phyloP scores from a whole-genome alignment of 1,284 basidiomycete genomes.

The Trichosporon sp. region DNA sequence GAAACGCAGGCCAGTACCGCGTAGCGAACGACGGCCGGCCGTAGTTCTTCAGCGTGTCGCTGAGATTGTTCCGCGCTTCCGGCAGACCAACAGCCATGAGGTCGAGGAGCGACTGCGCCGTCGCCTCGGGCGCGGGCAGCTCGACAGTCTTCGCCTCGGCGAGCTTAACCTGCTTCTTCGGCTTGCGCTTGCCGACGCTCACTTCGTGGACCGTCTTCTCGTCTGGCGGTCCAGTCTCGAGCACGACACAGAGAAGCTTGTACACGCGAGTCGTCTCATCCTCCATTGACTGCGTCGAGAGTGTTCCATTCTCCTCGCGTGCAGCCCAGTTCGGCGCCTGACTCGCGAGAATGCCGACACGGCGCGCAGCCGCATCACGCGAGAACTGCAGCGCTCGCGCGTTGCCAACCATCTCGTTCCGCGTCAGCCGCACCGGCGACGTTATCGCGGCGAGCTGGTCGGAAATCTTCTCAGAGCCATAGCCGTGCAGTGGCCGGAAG shows the following conservation, averaged over 20 bases:
- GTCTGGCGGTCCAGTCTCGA: constrained; percentile 37
- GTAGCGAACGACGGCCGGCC: constrained; percentile 49
- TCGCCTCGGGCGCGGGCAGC: constrained; percentile 19
- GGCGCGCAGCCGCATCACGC: constrained; percentile 42
- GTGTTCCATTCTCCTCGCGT: constrained; percentile 10
- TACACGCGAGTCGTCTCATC: constrained; percentile 50
- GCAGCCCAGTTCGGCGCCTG: constrained; percentile 47
- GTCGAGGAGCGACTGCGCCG: constrained; percentile 40
- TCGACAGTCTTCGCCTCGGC: constrained; percentile 2
- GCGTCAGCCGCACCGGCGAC: constrained; percentile 50
- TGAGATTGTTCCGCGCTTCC: constrained; percentile 29
- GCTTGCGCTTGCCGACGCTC: neutral
- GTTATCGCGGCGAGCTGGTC: constrained; percentile 39
- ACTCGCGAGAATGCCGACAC: constrained; percentile 49
- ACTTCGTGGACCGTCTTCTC: constrained; percentile 6
- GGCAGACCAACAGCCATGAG: constrained; percentile 47
- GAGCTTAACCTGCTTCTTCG: constrained; percentile 22
- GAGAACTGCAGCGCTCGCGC: constrained; percentile 39
- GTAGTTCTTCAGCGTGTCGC: constrained; percentile 38
- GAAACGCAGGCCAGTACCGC: constrained; percentile 55
- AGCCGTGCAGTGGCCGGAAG: constrained; percentile 28
- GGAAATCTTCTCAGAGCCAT: constrained; percentile 9
- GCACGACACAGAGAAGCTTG: constrained; percentile 42
- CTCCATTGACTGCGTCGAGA: constrained; percentile 30
- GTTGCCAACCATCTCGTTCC: constrained; percentile 51